Percentiles rank a stretch among this genome's conserved stretches.
Conservation (phyloP, 2,329 filamentous ascomycete genomes). For the Penicillium psychrosexuale region DNA sequence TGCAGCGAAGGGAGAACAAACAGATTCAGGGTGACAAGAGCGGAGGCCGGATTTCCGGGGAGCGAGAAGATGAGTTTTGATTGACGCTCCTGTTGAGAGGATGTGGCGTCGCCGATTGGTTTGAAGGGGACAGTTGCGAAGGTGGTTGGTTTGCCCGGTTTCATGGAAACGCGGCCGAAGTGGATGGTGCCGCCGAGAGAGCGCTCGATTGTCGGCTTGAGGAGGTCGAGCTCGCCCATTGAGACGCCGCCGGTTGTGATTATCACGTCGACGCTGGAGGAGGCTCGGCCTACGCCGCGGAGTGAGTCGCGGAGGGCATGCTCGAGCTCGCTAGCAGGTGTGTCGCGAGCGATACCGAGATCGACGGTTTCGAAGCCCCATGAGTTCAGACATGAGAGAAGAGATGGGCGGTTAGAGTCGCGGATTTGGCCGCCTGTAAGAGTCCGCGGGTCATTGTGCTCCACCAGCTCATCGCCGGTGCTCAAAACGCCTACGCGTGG, state of each 20-base stretch:
- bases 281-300: slow-evolving; percentile 48
- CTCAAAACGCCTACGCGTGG: slow-evolving; percentile 84
- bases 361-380: slow-evolving; percentile 79
- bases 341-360: slow-evolving; percentile 68
- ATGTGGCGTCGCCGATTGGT: slow-evolving; percentile 35
- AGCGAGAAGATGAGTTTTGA: slow-evolving; percentile 79
- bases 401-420: slow-evolving; percentile 86
- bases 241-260: slow-evolving; percentile 93
- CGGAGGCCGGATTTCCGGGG: slow-evolving; percentile 90
- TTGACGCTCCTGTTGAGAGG: slow-evolving; percentile 52
- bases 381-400: slow-evolving; percentile 71
- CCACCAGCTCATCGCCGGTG: slow-evolving; percentile 90
- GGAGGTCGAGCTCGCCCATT: slow-evolving; percentile 94
- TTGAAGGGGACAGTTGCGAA: slow-evolving; percentile 82
- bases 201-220: slow-evolving; percentile 94
- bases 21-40: slow-evolving; percentile 87
- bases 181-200: slow-evolving; percentile 87
- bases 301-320: slow-evolving; percentile 71
- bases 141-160: slow-evolving; percentile 95
- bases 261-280: slow-evolving; percentile 65
- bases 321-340: slow-evolving; percentile 67
- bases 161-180: slow-evolving; percentile 95
- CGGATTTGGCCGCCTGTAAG: slow-evolving; percentile 80
- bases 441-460: slow-evolving; percentile 59
- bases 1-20: slow-evolving; percentile 89